These are phyloP conservation scores for Ascochyta lentis DNA, from an alignment of 2,329 filamentous ascomycete species.

Conservation along the genomic window DNA sequence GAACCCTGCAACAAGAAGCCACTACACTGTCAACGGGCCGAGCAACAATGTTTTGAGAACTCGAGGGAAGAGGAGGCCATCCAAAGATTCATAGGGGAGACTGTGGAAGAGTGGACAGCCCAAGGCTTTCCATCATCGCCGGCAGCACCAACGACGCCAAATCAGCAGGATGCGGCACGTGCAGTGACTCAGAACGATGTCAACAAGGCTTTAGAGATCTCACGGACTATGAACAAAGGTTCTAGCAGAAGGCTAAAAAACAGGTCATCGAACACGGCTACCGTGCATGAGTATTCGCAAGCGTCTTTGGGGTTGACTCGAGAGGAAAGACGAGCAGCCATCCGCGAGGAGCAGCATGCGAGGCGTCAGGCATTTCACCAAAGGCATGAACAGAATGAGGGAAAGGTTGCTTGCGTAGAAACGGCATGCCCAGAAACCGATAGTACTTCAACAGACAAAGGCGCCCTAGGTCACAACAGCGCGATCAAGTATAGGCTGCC, in stretches of 20 bases:
- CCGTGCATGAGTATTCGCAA: background rate
- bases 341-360: background rate
- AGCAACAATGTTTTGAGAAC: background rate
- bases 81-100: background rate
- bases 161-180: no score
- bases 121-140: background rate
- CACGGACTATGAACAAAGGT: background rate
- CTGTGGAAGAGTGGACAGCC: background rate
- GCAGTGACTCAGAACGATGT: background rate
- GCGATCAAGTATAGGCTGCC: conserved; percentile 17
- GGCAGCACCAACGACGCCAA: background rate
- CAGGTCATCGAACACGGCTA: no score
- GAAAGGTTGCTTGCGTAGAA: background rate
- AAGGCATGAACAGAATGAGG: background rate
- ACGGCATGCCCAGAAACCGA: background rate
- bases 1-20: background rate
- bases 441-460: conserved; percentile 61
- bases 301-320: background rate
- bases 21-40: background rate
- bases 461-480: background rate
- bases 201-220: background rate
- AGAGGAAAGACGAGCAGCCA: background rate
- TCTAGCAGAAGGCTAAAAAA: background rate
- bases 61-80: background rate
- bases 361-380: background rate